A percentile compares a stretch with the other conserved stretches of the same genome.
Evolutionary conservation across 805 yeast genomes (phyloP).

Genomic region (Metschnikowia kunwiensis): DNA sequence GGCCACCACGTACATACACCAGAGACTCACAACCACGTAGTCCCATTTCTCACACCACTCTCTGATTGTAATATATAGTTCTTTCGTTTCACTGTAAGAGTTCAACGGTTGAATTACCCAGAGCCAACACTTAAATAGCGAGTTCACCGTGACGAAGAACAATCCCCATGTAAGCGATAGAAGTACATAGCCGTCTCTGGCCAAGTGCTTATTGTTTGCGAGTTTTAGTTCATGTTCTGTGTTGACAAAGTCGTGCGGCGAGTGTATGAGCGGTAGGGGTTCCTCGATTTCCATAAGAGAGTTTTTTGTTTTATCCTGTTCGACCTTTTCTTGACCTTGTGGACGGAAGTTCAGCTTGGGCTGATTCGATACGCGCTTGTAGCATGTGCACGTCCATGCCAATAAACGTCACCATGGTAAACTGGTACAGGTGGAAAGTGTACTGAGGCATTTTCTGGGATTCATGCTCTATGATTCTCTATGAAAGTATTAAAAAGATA

Average conservation of each 20-base stretch:
- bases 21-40: constrained; percentile 29
- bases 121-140: constrained; percentile 36
- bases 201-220: constrained; percentile 7
- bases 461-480: too few relatives aligned
- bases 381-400: too few relatives aligned
- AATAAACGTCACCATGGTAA: too few relatives aligned
- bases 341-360: too few relatives aligned
- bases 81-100: constrained; percentile 9
- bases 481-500: background rate
- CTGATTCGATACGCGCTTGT: too few relatives aligned
- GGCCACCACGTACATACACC: constrained; percentile 39
- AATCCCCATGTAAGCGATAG: constrained; percentile 30
- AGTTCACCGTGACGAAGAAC: constrained; percentile 32
- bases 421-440: too few relatives aligned
- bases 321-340: too few relatives aligned
- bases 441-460: too few relatives aligned
- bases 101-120: constrained; percentile 31
- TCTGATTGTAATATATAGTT: constrained; percentile 13
- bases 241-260: constrained; percentile 8
- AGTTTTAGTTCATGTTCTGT: constrained; percentile 4
- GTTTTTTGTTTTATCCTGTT: too few relatives aligned
- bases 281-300: constrained; percentile 15
- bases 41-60: constrained; percentile 25
- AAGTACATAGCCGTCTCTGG: constrained; percentile 29
- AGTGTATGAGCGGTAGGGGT: constrained; percentile 18